These are phyloP conservation scores for Polyrhizophydium stewartii DNA, from an alignment of 371 early-diverging fungal genomes.

Conservation along the genomic window DNA sequence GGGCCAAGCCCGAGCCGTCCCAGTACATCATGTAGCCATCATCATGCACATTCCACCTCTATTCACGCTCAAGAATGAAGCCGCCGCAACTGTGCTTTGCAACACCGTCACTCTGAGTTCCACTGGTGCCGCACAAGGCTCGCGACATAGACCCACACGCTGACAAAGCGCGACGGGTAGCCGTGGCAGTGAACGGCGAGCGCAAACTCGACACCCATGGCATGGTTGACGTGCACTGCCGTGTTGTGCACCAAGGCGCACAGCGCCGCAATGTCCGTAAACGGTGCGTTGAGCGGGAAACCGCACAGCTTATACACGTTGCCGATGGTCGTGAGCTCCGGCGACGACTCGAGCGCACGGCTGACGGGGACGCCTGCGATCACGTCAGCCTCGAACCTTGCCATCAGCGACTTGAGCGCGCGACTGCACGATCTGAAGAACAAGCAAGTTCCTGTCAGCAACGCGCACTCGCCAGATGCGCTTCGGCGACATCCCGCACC, in stretches of 20 bases:
- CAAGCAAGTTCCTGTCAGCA: too few species aligned
- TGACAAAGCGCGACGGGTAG: constrained; percentile 39
- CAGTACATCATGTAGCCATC: not conserved
- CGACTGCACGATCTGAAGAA: constrained; percentile 23
- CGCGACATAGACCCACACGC: constrained; percentile 41
- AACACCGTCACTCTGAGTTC: too few species aligned
- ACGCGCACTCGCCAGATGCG: too few species aligned
- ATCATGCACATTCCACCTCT: not conserved
- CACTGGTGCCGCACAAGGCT: not conserved
- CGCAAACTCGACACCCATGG: constrained; percentile 42
- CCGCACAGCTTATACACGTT: constrained; percentile 41
- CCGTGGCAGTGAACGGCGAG: constrained; percentile 37
- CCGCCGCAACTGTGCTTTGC: too few species aligned
- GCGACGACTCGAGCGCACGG: not conserved
- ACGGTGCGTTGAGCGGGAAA: constrained; percentile 35
- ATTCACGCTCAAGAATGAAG: not conserved
- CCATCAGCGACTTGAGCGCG: constrained; percentile 19
- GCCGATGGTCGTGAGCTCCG: constrained; percentile 20
- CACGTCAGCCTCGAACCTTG: constrained; percentile 21
- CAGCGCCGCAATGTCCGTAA: constrained; percentile 32
- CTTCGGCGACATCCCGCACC: constrained; percentile 17
- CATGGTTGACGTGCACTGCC: constrained; percentile 33
- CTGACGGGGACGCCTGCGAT: constrained; percentile 3
- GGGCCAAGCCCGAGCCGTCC: constrained; percentile 3
- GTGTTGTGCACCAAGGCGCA: constrained; percentile 33